A percentile compares a stretch with the other conserved stretches of the same genome.
phyloP scores from a whole-genome alignment of 805 yeast genomes.

The Candida gorgasii region DNA sequence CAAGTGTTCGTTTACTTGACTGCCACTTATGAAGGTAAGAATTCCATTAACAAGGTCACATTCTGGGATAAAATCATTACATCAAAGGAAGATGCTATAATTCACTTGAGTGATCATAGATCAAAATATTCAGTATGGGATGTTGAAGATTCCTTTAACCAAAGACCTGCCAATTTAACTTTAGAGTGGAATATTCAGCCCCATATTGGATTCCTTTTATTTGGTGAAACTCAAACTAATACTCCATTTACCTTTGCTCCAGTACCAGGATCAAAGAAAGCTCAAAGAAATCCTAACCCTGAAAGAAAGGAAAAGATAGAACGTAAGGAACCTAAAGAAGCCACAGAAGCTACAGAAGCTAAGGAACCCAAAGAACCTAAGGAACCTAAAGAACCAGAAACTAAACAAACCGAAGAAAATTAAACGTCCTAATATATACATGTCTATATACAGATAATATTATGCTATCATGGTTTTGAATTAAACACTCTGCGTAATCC shows the following conservation, averaged over 20 bases:
- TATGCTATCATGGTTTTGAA: too few relatives aligned
- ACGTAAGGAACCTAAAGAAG: too few relatives aligned
- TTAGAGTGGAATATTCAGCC: conserved; percentile 95
- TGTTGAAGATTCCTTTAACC: conserved; percentile 58
- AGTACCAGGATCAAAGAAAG: conserved; percentile 2
- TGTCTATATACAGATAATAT: conserved; percentile 2
- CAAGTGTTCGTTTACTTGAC: conserved; percentile 91
- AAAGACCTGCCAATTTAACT: conserved; percentile 64
- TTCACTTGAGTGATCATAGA: conserved; percentile 52
- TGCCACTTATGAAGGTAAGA: conserved; percentile 70
- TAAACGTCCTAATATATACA: too few relatives aligned
- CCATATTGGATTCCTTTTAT: conserved; percentile 74
- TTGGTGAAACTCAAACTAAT: conserved; percentile 51
- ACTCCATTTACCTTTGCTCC: conserved; percentile 33
- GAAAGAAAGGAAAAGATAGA: conserved; percentile 11
- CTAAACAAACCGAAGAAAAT: too few relatives aligned
- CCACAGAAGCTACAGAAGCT: too few relatives aligned
- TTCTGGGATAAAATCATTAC: conserved; percentile 89
- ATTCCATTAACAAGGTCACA: conserved; percentile 64
- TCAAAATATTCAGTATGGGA: conserved; percentile 91
- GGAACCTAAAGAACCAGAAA: too few relatives aligned
- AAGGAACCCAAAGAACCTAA: too few relatives aligned
- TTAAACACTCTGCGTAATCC: conserved; percentile 19
- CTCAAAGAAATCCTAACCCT: conserved; percentile 4
- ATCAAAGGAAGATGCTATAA: conserved; percentile 54